Base-by-base conservation (phyloP, 2,329 filamentous ascomycete genomes). In the Talaromyces pinophilus region DNA sequence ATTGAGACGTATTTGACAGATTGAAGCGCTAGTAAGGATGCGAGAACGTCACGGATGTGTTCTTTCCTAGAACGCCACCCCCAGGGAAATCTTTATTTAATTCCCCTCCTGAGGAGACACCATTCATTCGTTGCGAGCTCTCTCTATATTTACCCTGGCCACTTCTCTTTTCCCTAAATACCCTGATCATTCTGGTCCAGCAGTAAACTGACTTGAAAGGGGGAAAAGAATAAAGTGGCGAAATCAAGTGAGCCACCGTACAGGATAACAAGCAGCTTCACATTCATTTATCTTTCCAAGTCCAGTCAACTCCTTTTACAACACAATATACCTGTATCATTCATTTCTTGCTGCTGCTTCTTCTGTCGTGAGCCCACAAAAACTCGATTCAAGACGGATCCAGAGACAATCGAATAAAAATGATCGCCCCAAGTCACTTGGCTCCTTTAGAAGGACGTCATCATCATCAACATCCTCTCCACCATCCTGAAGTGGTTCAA, bases 341-440 rank as follows among this genome's bases (percentile, higher is more conserved):
- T 62, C 22, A 2, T 11, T 59, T 13, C n/a, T 38, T 35, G 52
- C 40, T 44, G 40, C 40, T 59, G 13, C 15, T 59, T 8, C 28
- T 28, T 38, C 50, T 59, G 28, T 44, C 30, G 35, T 35, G 13
- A 35, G n/a, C 40, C 38, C 19, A 6, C 38, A 13, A 30, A 22
- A 59, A 3, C 2, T 30, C 38, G 8, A 46, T 13, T 42, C 15
- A n/a, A 60, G 1, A 22, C 33, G 33, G 52, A 38, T 7, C 33
- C 19, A 35, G n/a, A 44, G 48, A 63, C 15, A 55, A 54, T 30
- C 2, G 13, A 40, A 63, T 33, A 7, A 52, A 15, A 19, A 63
- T 66, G 65, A 67, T 67, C 35, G 44, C 50, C n/a, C 61, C 33
- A n/a, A 46, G 54, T 63, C 61, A 67, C n/a, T 50, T 67, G 19